These are phyloP conservation scores for Pholiota adiposa DNA, from an alignment of 1,284 basidiomycete species.

Conservation along the genomic window DNA sequence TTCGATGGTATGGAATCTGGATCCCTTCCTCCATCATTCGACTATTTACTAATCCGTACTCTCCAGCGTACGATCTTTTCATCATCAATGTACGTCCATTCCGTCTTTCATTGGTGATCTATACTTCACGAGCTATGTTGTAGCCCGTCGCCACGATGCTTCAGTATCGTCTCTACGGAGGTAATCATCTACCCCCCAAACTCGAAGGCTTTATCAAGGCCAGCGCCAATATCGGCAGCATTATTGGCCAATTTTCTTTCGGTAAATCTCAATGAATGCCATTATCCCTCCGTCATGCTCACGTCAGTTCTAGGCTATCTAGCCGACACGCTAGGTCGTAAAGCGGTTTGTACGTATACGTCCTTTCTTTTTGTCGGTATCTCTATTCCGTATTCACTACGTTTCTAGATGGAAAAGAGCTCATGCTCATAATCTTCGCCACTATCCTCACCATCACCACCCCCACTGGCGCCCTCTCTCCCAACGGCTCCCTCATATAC, in stretches of 20 bases:
- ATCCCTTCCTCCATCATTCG: neutral
- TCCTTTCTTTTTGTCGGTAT: too few relatives aligned
- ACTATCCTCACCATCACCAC: constrained; percentile 61
- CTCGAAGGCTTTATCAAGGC: constrained; percentile 72
- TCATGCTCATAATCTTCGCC: constrained; percentile 76
- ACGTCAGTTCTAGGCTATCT: constrained; percentile 37
- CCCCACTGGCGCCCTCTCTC: constrained; percentile 44
- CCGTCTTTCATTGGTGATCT: neutral
- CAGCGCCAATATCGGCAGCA: constrained; percentile 72
- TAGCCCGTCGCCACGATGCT: constrained; percentile 79
- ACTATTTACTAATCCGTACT: constrained; percentile 5
- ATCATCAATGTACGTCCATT: constrained; percentile 66
- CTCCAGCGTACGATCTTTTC: constrained; percentile 73
- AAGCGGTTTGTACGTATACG: constrained; percentile 67
- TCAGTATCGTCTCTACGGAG: constrained; percentile 71
- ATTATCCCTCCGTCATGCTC: too few relatives aligned
- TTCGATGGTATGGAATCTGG: constrained; percentile 27
- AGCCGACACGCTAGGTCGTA: constrained; percentile 71
- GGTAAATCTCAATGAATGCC: constrained; percentile 32
- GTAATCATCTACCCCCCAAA: constrained; percentile 53
- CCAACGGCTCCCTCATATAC: constrained; percentile 58
- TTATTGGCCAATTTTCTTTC: constrained; percentile 76
- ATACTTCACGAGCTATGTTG: too few relatives aligned
- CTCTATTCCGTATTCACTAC: too few relatives aligned
- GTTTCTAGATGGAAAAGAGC: constrained; percentile 67